Evolutionary conservation across 2,329 filamentous ascomycete genomes (phyloP).

Genomic region (Fusarium nisikadoi): DNA sequence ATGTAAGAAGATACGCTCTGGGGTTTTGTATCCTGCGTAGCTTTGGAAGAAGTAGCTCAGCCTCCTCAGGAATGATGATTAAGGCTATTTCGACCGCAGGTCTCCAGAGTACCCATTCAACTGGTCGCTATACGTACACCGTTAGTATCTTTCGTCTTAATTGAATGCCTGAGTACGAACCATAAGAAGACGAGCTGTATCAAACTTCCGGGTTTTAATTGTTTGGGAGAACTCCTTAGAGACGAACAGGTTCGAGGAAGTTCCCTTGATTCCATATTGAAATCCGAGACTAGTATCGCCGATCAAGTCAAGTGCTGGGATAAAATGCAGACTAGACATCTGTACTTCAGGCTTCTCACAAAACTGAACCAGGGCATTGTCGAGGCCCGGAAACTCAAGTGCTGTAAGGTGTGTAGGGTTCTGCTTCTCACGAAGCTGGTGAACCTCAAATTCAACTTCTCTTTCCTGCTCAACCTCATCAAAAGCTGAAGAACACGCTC

Average conservation of each 20-base stretch:
- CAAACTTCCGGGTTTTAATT: not conserved
- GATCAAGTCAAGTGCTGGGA: not conserved
- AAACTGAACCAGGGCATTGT: slow-evolving; percentile 31
- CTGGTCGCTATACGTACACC: not conserved
- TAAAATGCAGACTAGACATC: not conserved
- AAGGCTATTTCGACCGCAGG: not conserved
- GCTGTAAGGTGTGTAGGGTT: slow-evolving; percentile 55
- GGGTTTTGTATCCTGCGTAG: not conserved
- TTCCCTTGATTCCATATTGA: not conserved
- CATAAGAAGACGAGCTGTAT: not conserved
- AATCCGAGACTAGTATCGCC: not conserved
- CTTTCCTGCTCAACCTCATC: slow-evolving; percentile 70
- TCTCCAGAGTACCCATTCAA: slow-evolving; percentile 6
- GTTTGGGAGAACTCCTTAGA: not conserved
- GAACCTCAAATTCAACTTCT: slow-evolving; percentile 68
- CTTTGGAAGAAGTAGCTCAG: not conserved
- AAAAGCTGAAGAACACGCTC: slow-evolving; percentile 58
- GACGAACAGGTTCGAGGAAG: not conserved
- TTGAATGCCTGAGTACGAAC: not conserved
- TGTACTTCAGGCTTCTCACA: not conserved
- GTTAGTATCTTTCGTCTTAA: not conserved
- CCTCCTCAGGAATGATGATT: not conserved
- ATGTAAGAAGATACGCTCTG: not conserved
- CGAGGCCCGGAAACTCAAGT: slow-evolving; percentile 57
- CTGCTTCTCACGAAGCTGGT: slow-evolving; percentile 65